Evolutionary conservation across 176 grass and related monocot genomes (phyloP).

Genomic region (Panicum miliaceum): DNA sequence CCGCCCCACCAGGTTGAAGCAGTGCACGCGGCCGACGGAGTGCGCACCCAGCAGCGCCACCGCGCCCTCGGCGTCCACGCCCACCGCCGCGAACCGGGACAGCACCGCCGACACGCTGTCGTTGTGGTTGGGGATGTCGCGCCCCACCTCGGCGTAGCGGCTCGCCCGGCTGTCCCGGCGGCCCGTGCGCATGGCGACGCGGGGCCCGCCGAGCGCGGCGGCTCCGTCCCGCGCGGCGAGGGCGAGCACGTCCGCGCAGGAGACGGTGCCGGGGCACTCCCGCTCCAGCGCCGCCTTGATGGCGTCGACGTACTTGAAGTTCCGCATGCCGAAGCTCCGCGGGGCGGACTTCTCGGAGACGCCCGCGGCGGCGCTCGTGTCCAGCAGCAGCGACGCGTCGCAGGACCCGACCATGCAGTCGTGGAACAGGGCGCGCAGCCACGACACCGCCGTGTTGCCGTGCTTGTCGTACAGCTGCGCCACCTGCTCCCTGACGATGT

Average conservation of each 20-base stretch:
- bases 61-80: constrained; percentile 31
- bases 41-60: constrained; percentile 64
- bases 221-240: constrained; percentile 24
- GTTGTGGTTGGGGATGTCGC: constrained; percentile 51
- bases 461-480: constrained; percentile 51
- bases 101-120: constrained; percentile 24
- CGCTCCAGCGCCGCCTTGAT: constrained; percentile 51
- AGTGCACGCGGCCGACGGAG: constrained; percentile 65
- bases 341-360: constrained; percentile 41
- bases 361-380: background rate
- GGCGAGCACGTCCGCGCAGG: constrained; percentile 24
- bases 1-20: constrained; percentile 46
- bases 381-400: constrained; percentile 52
- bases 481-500: constrained; percentile 47
- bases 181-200: constrained; percentile 40
- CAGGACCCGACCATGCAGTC: constrained; percentile 57
- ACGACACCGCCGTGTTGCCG: constrained; percentile 59
- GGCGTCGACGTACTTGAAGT: constrained; percentile 55
- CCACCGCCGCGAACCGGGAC: constrained; percentile 41
- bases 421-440: constrained; percentile 59
- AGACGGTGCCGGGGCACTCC: constrained; percentile 41
- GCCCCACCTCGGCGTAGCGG: background rate
- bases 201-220: constrained; percentile 38
- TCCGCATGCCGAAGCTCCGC: constrained; percentile 58
- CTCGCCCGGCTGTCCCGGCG: constrained; percentile 34